phyloP scores from a whole-genome alignment of 495 filamentous ascomycete genomes.

The Hypoxylon perforatum region DNA sequence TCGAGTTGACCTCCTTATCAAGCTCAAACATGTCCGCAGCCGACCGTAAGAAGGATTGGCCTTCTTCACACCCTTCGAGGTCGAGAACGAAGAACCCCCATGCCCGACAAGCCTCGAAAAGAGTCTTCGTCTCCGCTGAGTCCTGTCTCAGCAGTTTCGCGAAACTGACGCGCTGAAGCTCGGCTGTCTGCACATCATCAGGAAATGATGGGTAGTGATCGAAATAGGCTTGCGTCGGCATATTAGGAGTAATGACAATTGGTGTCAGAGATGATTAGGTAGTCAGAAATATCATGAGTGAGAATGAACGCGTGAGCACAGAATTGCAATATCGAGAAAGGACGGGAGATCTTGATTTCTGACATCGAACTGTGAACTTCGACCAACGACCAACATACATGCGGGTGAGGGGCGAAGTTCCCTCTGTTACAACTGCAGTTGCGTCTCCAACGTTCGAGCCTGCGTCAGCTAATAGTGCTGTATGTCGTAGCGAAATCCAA shows the following conservation, averaged over 20 bases:
- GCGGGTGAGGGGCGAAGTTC: too few relatives aligned
- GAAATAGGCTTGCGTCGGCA: conserved; percentile 29
- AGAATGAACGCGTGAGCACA: neutral
- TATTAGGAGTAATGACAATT: conserved; percentile 5
- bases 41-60: conserved; percentile 52
- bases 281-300: neutral
- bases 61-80: conserved; percentile 51
- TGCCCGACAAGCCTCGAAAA: conserved; percentile 58
- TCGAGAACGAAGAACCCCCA: conserved; percentile 71
- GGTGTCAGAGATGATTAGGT: neutral
- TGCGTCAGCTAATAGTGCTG: too few relatives aligned
- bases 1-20: conserved; percentile 54
- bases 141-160: conserved; percentile 26
- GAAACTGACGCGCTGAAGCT: conserved; percentile 30
- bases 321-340: neutral
- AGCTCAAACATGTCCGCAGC: conserved; percentile 57
- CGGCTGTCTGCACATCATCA: conserved; percentile 22
- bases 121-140: conserved; percentile 11
- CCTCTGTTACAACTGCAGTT: too few relatives aligned
- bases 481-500: too few relatives aligned
- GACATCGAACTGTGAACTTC: neutral
- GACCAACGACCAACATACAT: too few relatives aligned
- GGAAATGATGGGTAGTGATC: conserved; percentile 37
- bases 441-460: too few relatives aligned
- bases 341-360: neutral